Evolutionary conservation across 2,329 filamentous ascomycete species (phyloP), one percentile per base, ranked within the genome.

Genomic region (Stromatinia cepivora): DNA sequence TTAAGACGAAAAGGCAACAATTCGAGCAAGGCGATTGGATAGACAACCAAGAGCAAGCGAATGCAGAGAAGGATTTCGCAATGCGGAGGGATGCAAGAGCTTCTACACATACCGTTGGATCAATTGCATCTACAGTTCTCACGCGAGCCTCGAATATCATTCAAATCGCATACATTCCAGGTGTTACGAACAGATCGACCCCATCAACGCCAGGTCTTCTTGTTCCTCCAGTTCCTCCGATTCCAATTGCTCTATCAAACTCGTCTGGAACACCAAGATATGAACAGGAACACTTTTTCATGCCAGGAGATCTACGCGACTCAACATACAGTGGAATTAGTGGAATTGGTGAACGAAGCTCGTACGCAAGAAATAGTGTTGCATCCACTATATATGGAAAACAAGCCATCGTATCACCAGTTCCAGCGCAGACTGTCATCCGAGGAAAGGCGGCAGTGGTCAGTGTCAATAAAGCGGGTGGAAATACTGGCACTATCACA

Each of bases 111-210:
- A 92, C 92, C n/a, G 90, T 94, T 67, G 87, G 91, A 76, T 98
- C 94, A 17, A 93, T 99, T 78, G 95, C 95, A 22, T 97, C 94
- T 13, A 98, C 94, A 36, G 93, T 98, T 70, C 87, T 97, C 71
- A 98, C 95, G 25, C 90, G 95, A 72, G 95, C 95, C 62, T 98
- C 95, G 77, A 99, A 99, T 83, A 94, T 99, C 79, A 99, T 99
- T 76, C 95, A 98, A 81, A 99, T 99, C 81, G 95, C 95, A 69
- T 99, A 98, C 80, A 98, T 99, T 74, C 95, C 95, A 20, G 95
- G 95, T 71, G 94, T 98, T 76, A 97, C 93, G 71, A 97, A 97
- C 81, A 88, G 94, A 74, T 93, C 94, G 17, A 89, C 90, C 10
- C 91, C 92, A 7, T 90, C 91, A n/a, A 94, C 93, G 0, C 92